Evolutionary conservation across 148 eudicot genomes (phyloP).

Genomic region (Linanthus parryae): DNA sequence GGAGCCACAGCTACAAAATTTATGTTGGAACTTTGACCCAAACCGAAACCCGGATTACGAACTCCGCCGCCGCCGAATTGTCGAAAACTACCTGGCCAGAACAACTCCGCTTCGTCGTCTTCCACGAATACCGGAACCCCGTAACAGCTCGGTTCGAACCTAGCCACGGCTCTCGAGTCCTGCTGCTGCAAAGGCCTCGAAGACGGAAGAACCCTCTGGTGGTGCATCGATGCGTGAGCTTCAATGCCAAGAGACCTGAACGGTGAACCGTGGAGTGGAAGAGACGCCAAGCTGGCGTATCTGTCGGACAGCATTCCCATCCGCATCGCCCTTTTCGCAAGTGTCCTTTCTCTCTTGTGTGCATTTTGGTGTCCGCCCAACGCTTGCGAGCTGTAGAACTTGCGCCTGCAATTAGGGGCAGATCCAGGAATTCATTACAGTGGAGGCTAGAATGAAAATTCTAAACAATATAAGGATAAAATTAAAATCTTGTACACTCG

Average conservation of each 20-base stretch:
- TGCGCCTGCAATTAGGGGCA: slow-evolving; percentile 45
- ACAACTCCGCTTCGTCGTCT: slow-evolving; percentile 28
- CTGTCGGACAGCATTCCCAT: slow-evolving; percentile 41
- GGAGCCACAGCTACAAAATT: slow-evolving; percentile 24
- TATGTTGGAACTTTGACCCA: slow-evolving; percentile 14
- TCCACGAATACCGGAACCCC: slow-evolving; percentile 28
- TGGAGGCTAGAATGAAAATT: too few relatives aligned
- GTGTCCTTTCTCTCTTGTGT: slow-evolving; percentile 50
- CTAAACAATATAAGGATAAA: too few relatives aligned
- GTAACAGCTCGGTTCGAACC: slow-evolving; percentile 24
- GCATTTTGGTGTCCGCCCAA: slow-evolving; percentile 56
- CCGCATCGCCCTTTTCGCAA: slow-evolving; percentile 50
- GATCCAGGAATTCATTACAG: too few relatives aligned
- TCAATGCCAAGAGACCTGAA: slow-evolving; percentile 35
- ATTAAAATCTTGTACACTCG: too few relatives aligned
- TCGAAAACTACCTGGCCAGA: slow-evolving; percentile 49
- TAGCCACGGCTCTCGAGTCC: slow-evolving; percentile 28
- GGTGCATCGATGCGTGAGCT: slow-evolving; percentile 43
- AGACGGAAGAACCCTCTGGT: slow-evolving; percentile 18
- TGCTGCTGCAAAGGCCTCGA: slow-evolving; percentile 14
- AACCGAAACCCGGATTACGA: slow-evolving; percentile 2
- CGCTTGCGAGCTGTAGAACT: slow-evolving; percentile 56
- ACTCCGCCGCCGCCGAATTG: slow-evolving; percentile 14
- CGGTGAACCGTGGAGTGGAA: slow-evolving; percentile 38
- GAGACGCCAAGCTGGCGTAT: slow-evolving; percentile 42